Conservation (phyloP, 192 early-diverging fungal species). For the Coemansia sp. region DNA sequence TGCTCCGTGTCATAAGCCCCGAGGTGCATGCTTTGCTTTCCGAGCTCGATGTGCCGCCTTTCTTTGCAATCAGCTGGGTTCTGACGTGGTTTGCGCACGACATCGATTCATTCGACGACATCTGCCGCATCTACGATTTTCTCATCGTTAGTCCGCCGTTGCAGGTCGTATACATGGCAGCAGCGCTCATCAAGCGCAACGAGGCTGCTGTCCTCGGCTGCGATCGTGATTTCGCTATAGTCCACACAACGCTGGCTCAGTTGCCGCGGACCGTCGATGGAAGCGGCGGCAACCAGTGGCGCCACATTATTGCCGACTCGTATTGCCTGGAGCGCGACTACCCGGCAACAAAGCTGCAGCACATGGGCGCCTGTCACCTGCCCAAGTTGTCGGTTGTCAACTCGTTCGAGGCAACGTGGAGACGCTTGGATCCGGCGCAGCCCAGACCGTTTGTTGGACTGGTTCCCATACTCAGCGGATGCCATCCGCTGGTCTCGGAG, state of each 20-base stretch:
- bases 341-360: slow-evolving; percentile 42
- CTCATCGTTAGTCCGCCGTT: slow-evolving; percentile 62
- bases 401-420: slow-evolving; percentile 46
- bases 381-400: slow-evolving; percentile 37
- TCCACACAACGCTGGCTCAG: slow-evolving; percentile 38
- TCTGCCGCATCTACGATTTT: slow-evolving; percentile 65
- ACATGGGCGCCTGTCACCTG: slow-evolving; percentile 35
- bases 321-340: slow-evolving; percentile 34
- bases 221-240: slow-evolving; percentile 43
- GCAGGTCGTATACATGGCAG: slow-evolving; percentile 65
- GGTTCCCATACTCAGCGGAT: slow-evolving; percentile 20
- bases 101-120: slow-evolving; percentile 50
- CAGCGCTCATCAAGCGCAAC: slow-evolving; percentile 51
- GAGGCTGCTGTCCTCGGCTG: slow-evolving; percentile 26
- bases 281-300: slow-evolving; percentile 15
- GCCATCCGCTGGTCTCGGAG: slow-evolving; percentile 35
- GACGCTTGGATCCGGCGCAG: slow-evolving; percentile 43
- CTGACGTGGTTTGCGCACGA: slow-evolving; percentile 78
- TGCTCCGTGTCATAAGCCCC: slow-evolving; percentile 28
- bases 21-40: slow-evolving; percentile 33
- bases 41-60: slow-evolving; percentile 59
- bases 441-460: slow-evolving; percentile 28
- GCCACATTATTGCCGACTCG: slow-evolving; percentile 40
- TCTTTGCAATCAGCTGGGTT: slow-evolving; percentile 71
- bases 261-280: slow-evolving; percentile 16